phyloP scores from a whole-genome alignment of 2,329 filamentous ascomycete genomes.

The Metarhizium humberi region DNA sequence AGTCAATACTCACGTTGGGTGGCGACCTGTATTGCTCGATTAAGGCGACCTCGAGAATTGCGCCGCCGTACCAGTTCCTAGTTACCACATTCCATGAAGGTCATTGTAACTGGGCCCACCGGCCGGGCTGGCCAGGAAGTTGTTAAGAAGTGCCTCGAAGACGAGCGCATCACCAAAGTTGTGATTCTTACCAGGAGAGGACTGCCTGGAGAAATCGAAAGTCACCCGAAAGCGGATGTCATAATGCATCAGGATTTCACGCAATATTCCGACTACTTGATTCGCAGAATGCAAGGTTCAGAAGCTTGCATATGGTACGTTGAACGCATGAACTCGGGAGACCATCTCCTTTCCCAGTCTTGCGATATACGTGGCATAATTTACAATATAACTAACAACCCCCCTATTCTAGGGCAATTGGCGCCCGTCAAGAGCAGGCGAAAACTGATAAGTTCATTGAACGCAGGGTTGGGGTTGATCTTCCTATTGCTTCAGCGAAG shows the following conservation, averaged over 20 bases:
- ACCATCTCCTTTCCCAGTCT: background rate
- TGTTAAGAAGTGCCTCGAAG: constrained; percentile 38
- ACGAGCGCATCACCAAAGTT: constrained; percentile 40
- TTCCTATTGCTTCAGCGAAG: constrained; percentile 49
- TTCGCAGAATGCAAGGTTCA: constrained; percentile 35
- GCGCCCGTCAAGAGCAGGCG: constrained; percentile 34
- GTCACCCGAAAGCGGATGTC: constrained; percentile 39
- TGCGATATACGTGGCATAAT: background rate
- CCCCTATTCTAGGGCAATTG: constrained; percentile 25
- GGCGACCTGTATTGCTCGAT: background rate
- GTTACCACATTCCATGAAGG: constrained; percentile 36
- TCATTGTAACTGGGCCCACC: constrained; percentile 50
- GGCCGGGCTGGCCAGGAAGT: constrained; percentile 47
- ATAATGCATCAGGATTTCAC: constrained; percentile 44
- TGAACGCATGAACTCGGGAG: background rate
- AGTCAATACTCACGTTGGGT: too few relatives aligned
- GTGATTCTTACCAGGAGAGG: constrained; percentile 40
- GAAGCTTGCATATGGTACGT: constrained; percentile 55
- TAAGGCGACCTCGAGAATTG: background rate
- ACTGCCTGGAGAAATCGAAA: constrained; percentile 30
- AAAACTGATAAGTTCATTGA: constrained; percentile 33
- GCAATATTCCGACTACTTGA: constrained; percentile 31
- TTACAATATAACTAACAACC: background rate
- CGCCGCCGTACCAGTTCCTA: background rate
- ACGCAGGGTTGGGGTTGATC: constrained; percentile 48